Evolutionary conservation across 2,329 filamentous ascomycete genomes (phyloP).

Genomic region (Myrmaecium sp.): DNA sequence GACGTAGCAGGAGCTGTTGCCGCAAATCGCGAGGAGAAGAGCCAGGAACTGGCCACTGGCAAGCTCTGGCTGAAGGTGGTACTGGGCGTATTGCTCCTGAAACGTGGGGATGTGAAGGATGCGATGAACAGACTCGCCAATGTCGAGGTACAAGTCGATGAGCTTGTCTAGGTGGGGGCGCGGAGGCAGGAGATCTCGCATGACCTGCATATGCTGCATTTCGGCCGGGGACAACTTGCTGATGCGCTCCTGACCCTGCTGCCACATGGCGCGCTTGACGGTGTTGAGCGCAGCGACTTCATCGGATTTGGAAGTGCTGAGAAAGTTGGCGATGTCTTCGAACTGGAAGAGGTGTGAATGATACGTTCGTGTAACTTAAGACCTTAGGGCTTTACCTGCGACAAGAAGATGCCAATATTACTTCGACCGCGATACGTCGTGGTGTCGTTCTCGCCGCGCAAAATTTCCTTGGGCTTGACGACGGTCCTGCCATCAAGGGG

Average conservation of each 20-base stretch:
- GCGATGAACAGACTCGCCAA: conserved; percentile 2
- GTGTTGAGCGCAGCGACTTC: no score
- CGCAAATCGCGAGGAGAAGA: conserved; percentile 1
- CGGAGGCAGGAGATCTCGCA: conserved; percentile 2
- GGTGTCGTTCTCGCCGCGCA: no score
- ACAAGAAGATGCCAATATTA: no score
- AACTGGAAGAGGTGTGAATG: no score
- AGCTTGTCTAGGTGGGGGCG: conserved; percentile 2
- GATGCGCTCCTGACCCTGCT: conserved; percentile 1
- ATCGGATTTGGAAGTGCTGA: no score
- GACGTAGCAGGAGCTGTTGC: no score
- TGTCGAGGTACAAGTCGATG: conserved; percentile 3
- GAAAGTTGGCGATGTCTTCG: no score
- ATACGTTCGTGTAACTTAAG: no score
- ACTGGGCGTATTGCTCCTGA: conserved; percentile 9
- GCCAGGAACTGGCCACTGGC: conserved; percentile 2
- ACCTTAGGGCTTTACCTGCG: no score
- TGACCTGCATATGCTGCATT: background rate
- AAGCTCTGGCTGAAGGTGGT: conserved; percentile 7
- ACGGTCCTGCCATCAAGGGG: no score
- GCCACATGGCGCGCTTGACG: conserved; percentile 1
- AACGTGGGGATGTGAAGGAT: conserved; percentile 12
- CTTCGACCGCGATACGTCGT: no score
- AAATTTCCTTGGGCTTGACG: no score
- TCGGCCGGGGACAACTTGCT: conserved; percentile 1